Evolutionary conservation across 768 basidiomycete genomes (phyloP), one percentile per base, ranked within the genome.

Genomic region (Daedalea quercina): DNA sequence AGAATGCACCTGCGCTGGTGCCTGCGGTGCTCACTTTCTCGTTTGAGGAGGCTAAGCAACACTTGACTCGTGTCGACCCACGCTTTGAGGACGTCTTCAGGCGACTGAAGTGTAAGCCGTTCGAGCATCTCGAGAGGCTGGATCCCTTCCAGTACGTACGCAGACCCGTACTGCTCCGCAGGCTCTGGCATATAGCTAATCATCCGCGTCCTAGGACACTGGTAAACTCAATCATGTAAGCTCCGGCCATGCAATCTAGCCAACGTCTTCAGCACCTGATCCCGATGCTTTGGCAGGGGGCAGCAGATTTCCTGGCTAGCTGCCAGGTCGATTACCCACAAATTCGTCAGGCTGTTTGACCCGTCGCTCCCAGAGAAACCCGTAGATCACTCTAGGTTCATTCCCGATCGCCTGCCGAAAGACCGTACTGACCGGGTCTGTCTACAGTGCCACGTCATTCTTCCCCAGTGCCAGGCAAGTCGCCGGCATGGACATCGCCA

Each of bases 281-380:
- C 8, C 12, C 24, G 46, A 25, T 42, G 20, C 28, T 23, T 9
- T 33, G 51, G 12, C 53, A 87, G 85, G 35, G 84, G 79, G 3
- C 87, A 88, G 65, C 88, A 93, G 64, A 88, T 93, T 22, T 90
- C 88, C 1, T 91, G 87, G 88, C 67, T 85, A 42, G 94, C 92
- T 11, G 94, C 93, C 0, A 76, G 87, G 20, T 83, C 89, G 19
- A 91, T 95, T 54, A 82, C 74, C 34, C 87, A 91, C 68, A 81
- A 76, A 53, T 95, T 95, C 67, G 71, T 82, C 47, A 77, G 87
- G 23, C 68, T 94, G 17, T 94, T 81, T 65, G 81, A 91, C 59
- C 80, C 81, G 17, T 73, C 79, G 9, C 69, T 93, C 2, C 87
- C 90, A 0, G 90, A 90, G 66, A 82, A 81, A 53, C 70, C 73